Conservation (phyloP, 2,329 filamentous ascomycete genomes). For the Tolypocladium inflatum region DNA sequence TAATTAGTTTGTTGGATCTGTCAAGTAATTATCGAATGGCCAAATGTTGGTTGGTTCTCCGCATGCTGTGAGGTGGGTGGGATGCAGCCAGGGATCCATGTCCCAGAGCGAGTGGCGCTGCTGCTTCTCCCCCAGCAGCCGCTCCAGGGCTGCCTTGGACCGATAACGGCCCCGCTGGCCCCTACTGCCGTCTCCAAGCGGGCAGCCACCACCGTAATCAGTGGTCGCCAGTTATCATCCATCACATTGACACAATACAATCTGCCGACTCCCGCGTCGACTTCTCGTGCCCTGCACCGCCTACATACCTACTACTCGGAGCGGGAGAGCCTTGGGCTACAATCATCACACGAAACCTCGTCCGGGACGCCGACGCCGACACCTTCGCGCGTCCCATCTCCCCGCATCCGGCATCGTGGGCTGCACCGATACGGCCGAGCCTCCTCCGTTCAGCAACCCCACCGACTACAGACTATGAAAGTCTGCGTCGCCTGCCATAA, state of each 20-base stretch:
- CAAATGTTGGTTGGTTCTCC: neutral
- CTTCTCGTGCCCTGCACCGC: neutral
- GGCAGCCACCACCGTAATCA: neutral
- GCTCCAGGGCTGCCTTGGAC: neutral
- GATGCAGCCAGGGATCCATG: neutral
- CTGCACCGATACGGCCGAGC: neutral
- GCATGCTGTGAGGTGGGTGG: neutral
- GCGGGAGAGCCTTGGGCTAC: neutral
- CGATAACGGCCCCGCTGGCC: neutral
- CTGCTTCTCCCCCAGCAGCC: neutral
- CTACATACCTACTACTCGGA: neutral
- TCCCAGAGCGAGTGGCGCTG: neutral
- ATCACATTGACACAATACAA: neutral
- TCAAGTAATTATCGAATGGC: neutral
- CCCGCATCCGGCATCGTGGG: neutral
- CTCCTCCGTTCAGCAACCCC: neutral
- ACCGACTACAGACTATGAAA: neutral
- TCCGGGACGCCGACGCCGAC: neutral
- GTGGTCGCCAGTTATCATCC: neutral
- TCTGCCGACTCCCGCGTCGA: neutral
- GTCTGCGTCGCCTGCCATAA: conserved; percentile 5
- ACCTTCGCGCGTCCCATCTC: neutral
- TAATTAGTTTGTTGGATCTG: neutral
- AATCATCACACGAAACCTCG: neutral
- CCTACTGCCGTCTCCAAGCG: neutral